Base-by-base conservation (phyloP, 2,329 filamentous ascomycete genomes). In the Aspergillus melleus region DNA sequence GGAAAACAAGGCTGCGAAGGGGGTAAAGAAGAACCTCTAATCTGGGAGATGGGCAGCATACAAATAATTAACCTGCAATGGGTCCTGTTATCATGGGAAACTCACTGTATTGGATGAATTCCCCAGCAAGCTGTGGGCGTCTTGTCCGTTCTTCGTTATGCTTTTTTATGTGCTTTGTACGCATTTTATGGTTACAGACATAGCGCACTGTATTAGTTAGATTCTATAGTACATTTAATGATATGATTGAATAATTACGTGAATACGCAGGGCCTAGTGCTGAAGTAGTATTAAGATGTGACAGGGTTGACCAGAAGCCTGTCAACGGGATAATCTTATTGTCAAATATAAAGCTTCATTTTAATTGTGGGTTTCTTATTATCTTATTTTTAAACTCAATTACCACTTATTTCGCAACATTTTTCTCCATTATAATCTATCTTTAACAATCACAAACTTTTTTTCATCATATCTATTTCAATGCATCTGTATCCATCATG, bases 1-100 rank as follows among this genome's bases (percentile, higher is more conserved):
- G 61, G 92, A 95, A 78, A 72, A 74, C 56, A 77, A 76, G 63
- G 55, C 57, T 24, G 53, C 54, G 8, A 66, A 60, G 19, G 54
- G 51, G 9, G 32, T 56, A 1, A 70, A 70, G 49, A 75, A 75
- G 60, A 61, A 66, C n/a, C 67, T 55, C 4, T 55, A 19, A 49
- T 51, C 6, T 22, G 19, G 20, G 44, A 36, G 36, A n/a, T 42
- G 36, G 14, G 36, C 16, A 42, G 36, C 14, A 6, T n/a, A n/a
- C 2, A n/a, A n/a, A n/a, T 42, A 42, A 42, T 42, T 2, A 42
- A 2, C 16, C 14, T 42, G 4, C 16, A 14, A n/a, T 16, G 4
- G 14, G 4, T 12, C 14, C 3, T n/a, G 2, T 42, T n/a, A 5
- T 8, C 4, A 42, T n/a, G 14, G 36, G 36, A 42, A n/a, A n/a